These are phyloP conservation scores for Cochlearia excelsa DNA, from an alignment of 345 rosid genomes.

Conservation along the genomic window DNA sequence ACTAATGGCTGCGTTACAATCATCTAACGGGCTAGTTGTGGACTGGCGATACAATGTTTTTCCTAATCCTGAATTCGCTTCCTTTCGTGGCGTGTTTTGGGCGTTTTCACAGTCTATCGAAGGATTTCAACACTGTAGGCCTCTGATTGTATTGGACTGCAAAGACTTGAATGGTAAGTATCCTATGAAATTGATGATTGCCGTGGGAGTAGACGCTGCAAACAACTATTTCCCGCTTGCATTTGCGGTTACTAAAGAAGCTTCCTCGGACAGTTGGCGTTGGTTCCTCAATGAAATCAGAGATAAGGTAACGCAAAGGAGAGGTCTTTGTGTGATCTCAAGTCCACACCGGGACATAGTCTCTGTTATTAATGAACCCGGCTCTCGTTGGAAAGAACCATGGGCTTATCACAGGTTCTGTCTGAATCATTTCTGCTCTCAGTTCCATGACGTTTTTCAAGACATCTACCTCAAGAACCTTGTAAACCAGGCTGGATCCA, in stretches of 20 bases:
- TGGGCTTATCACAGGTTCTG: conserved; percentile 16
- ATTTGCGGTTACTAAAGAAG: conserved; percentile 14
- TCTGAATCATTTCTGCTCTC: background rate
- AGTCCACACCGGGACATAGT: conserved; percentile 23
- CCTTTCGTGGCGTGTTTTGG: conserved; percentile 14
- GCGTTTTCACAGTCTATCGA: conserved; percentile 11
- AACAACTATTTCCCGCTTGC: background rate
- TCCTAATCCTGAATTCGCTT: conserved; percentile 1
- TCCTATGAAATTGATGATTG: background rate
- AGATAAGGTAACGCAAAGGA: conserved; percentile 22
- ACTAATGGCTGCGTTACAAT: background rate
- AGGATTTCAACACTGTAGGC: conserved; percentile 24
- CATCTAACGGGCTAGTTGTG: background rate
- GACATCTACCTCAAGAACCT: background rate
- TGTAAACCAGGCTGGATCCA: background rate
- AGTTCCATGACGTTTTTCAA: background rate
- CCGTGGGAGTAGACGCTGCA: conserved; percentile 1
- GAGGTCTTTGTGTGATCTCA: conserved; percentile 14
- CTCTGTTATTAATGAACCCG: background rate
- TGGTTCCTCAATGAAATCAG: conserved; percentile 18
- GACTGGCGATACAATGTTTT: conserved; percentile 12
- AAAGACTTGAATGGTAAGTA: background rate
- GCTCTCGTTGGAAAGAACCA: conserved; percentile 16
- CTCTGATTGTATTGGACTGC: conserved; percentile 11
- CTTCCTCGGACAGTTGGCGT: conserved; percentile 1